A percentile compares a stretch with the other conserved stretches of the same genome.
These are phyloP conservation scores for Venturiaceae sp. DNA, from an alignment of 2,329 filamentous ascomycete genomes.

Conservation along the genomic window DNA sequence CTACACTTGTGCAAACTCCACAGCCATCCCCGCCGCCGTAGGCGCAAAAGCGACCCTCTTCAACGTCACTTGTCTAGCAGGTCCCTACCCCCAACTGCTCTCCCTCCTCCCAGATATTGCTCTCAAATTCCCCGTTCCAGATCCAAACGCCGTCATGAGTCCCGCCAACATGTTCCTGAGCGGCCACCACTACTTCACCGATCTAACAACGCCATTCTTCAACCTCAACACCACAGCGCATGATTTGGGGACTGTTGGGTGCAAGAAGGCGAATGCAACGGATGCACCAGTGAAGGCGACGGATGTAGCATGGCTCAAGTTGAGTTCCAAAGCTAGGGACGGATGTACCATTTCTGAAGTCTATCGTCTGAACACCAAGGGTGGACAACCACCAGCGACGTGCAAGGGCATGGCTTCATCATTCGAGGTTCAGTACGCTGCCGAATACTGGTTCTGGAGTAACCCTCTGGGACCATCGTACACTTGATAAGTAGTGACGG, in stretches of 20 bases:
- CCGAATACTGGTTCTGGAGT: slow-evolving; percentile 61
- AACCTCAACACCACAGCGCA: slow-evolving; percentile 52
- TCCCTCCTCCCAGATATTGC: slow-evolving; percentile 55
- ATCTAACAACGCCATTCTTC: slow-evolving; percentile 66
- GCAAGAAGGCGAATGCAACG: slow-evolving; percentile 51
- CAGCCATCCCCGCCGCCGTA: slow-evolving; percentile 51
- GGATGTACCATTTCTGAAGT: slow-evolving; percentile 58
- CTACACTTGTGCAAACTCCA: slow-evolving; percentile 66
- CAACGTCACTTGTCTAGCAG: slow-evolving; percentile 74
- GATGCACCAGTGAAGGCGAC: slow-evolving; percentile 54
- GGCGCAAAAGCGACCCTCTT: slow-evolving; percentile 80
- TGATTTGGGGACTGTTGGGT: slow-evolving; percentile 50
- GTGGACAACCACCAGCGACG: slow-evolving; percentile 63
- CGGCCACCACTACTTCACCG: slow-evolving; percentile 74
- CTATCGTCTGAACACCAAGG: slow-evolving; percentile 76
- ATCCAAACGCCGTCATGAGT: slow-evolving; percentile 27
- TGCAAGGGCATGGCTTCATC: slow-evolving; percentile 54
- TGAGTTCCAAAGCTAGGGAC: slow-evolving; percentile 40
- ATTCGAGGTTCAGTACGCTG: slow-evolving; percentile 72
- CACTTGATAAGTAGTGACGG: neutral
- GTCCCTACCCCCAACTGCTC: slow-evolving; percentile 58
- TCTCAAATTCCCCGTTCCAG: slow-evolving; percentile 53
- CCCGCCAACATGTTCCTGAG: slow-evolving; percentile 55
- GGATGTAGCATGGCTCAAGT: slow-evolving; percentile 74
- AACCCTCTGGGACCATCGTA: neutral